phyloP scores from a whole-genome alignment of 257 asterid genomes.

The Nicotiana knightiana region DNA sequence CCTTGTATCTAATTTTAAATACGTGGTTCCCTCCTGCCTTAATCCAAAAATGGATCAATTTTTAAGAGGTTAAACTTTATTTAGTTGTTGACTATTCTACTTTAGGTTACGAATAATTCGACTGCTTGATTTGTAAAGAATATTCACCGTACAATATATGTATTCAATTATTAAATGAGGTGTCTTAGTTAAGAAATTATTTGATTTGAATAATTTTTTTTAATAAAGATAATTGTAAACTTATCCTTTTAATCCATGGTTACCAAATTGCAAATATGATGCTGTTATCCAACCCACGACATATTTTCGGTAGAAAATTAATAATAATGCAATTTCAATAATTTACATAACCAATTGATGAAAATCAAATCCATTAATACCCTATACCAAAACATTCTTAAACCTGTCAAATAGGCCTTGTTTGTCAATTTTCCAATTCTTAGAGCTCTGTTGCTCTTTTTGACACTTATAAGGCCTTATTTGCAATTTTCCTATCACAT shows the following conservation, averaged over 20 bases:
- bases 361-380: no score
- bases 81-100: neutral
- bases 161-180: no score
- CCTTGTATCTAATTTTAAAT: neutral
- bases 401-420: no score
- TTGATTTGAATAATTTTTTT: neutral
- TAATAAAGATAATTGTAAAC: no score
- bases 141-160: no score
- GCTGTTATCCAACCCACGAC: no score
- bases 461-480: neutral
- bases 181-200: neutral
- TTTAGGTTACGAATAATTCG: neutral
- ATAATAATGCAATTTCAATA: no score
- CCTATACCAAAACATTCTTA: no score
- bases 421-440: neutral
- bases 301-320: no score
- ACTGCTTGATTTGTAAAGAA: neutral
- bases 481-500: neutral
- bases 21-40: neutral
- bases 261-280: no score
- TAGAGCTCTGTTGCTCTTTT: neutral
- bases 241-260: no score
- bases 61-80: neutral
- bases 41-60: neutral
- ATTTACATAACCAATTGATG: no score